These are phyloP conservation scores for Diplodia corticola DNA, from an alignment of 2,329 filamentous ascomycete species.

Conservation along the genomic window DNA sequence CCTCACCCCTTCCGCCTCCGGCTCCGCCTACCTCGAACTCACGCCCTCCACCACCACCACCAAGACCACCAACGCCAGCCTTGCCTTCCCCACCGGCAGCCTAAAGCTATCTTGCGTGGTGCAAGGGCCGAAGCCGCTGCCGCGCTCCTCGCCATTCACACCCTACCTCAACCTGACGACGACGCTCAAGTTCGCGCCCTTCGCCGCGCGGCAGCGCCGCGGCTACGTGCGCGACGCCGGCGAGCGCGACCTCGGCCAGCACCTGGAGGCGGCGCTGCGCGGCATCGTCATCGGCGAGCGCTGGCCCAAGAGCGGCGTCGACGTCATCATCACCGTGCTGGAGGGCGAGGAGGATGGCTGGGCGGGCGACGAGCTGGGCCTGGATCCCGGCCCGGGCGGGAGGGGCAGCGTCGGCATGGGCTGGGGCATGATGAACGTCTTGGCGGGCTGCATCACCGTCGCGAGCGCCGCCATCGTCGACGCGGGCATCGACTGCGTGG, in stretches of 20 bases:
- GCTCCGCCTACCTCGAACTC: conserved; percentile 80
- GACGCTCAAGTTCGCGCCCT: conserved; percentile 95
- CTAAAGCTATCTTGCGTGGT: conserved; percentile 92
- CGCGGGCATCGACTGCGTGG: conserved; percentile 93
- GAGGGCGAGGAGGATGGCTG: conserved; percentile 85
- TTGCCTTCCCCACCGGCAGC: conserved; percentile 61
- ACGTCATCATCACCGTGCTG: conserved; percentile 87
- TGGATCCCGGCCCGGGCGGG: conserved; percentile 46
- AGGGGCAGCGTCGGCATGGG: conserved; percentile 48
- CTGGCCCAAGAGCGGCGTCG: conserved; percentile 98
- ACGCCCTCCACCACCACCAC: conserved; percentile 41
- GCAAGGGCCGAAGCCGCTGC: conserved; percentile 87
- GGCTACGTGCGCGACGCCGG: conserved; percentile 83
- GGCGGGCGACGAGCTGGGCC: conserved; percentile 56
- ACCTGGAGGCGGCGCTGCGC: conserved; percentile 85
- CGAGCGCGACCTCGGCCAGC: conserved; percentile 86
- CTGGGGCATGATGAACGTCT: conserved; percentile 88
- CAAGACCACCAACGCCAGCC: not conserved
- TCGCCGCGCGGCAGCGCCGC: conserved; percentile 78
- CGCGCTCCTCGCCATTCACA: conserved; percentile 86
- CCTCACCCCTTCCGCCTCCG: conserved; percentile 87
- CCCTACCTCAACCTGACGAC: conserved; percentile 89
- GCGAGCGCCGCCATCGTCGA: conserved; percentile 90
- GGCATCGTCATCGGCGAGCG: conserved; percentile 89
- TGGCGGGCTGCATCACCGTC: conserved; percentile 90